These are phyloP conservation scores for Penicillium sp. DNA, from an alignment of 2,329 filamentous ascomycete species.

Conservation along the genomic window DNA sequence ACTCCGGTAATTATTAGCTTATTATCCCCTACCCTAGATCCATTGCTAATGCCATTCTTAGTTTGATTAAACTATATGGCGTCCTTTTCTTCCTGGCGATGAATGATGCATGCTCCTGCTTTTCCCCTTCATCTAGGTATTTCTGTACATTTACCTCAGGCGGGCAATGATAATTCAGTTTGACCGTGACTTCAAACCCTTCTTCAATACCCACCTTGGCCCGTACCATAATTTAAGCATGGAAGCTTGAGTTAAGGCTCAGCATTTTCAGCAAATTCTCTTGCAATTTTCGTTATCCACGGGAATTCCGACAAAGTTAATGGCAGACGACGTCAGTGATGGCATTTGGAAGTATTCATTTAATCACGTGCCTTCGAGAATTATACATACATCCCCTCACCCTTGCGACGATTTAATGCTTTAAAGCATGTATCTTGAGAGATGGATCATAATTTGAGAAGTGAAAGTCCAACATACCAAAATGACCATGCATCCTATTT, in stretches of 20 bases:
- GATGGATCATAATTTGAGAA: too few relatives aligned
- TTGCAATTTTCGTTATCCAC: too few relatives aligned
- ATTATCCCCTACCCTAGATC: background rate
- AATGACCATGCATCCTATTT: background rate
- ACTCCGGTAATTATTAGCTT: slow-evolving; percentile 65
- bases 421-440: too few relatives aligned
- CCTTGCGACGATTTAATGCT: too few relatives aligned
- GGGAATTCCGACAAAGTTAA: too few relatives aligned
- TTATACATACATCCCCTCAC: too few relatives aligned
- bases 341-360: too few relatives aligned
- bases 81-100: slow-evolving; percentile 18
- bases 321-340: too few relatives aligned
- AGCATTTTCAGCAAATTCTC: too few relatives aligned
- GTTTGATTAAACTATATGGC: slow-evolving; percentile 33
- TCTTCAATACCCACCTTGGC: background rate
- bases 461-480: too few relatives aligned
- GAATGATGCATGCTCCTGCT: slow-evolving; percentile 16
- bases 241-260: too few relatives aligned
- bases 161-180: background rate
- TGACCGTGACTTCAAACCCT: background rate
- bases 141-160: slow-evolving; percentile 12
- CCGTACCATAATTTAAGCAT: background rate
- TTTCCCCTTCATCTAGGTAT: slow-evolving; percentile 5
- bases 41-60: slow-evolving; percentile 10
- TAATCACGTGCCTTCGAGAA: too few relatives aligned